Evolutionary conservation across 106 monocot genomes (phyloP).

Genomic region (Apostasia shenzhenica): DNA sequence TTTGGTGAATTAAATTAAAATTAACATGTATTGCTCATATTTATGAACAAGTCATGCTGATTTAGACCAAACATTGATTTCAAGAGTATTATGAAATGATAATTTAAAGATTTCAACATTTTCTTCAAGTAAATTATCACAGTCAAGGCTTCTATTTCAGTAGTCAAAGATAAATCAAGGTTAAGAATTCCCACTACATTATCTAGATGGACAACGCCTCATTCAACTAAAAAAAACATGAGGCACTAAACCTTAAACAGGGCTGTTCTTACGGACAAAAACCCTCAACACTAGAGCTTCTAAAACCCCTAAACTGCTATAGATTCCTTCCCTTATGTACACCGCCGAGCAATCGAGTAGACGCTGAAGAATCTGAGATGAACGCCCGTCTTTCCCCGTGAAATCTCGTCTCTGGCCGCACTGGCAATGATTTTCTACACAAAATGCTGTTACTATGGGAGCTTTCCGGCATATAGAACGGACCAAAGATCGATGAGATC

Average conservation of each 20-base stretch:
- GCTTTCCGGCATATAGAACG: constrained; percentile 42
- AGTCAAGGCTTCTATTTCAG: background rate
- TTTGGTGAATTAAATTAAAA: no score
- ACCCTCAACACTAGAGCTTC: no score
- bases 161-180: background rate
- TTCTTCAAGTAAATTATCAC: no score
- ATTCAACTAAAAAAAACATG: constrained; percentile 26
- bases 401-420: constrained; percentile 29
- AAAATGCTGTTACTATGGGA: constrained; percentile 25
- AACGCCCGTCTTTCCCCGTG: constrained; percentile 22
- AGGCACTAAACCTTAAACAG: constrained; percentile 11
- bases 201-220: constrained; percentile 7
- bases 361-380: constrained; percentile 25
- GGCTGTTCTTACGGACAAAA: constrained; percentile 1
- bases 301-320: background rate
- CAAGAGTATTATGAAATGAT: no score
- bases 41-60: no score
- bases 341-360: constrained; percentile 1
- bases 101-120: no score
- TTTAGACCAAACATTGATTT: no score
- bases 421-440: constrained; percentile 26
- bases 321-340: constrained; percentile 33
- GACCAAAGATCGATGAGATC: constrained; percentile 67
- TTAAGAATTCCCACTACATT: background rate
- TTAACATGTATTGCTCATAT: no score